Evolutionary conservation across 805 yeast species (phyloP).

Genomic region (Wickerhamomyces rabaulensis): DNA sequence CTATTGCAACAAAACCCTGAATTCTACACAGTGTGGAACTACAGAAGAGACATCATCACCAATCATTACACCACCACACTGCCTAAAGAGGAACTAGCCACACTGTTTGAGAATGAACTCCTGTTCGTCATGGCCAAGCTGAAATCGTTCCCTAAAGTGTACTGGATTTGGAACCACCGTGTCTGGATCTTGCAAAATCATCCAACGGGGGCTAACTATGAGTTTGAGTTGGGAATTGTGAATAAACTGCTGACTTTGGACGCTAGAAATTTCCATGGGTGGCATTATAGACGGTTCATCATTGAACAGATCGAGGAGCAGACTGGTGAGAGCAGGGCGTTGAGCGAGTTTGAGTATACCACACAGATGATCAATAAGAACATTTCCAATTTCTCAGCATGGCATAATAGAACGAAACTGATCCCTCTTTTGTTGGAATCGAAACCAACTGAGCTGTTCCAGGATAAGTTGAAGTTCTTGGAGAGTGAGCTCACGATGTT

Average conservation of each 20-base stretch:
- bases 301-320: constrained; percentile 32
- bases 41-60: constrained; percentile 64
- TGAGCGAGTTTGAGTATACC: constrained; percentile 68
- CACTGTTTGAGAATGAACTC: constrained; percentile 51
- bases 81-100: constrained; percentile 18
- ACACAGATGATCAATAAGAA: constrained; percentile 72
- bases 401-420: constrained; percentile 83
- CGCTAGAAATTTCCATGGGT: constrained; percentile 87
- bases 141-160: constrained; percentile 74
- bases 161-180: constrained; percentile 96
- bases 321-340: constrained; percentile 26
- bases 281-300: constrained; percentile 86
- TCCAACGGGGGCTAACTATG: constrained; percentile 51
- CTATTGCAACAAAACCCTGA: constrained; percentile 75
- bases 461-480: constrained; percentile 35
- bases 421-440: constrained; percentile 45
- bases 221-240: constrained; percentile 64
- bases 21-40: constrained; percentile 86
- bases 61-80: constrained; percentile 14
- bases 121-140: constrained; percentile 53
- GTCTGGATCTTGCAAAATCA: constrained; percentile 67
- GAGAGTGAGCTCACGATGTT: constrained; percentile 58
- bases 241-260: constrained; percentile 65
- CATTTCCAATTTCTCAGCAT: constrained; percentile 91
- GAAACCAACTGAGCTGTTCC: constrained; percentile 17